A percentile compares a stretch with the other conserved stretches of the same genome.
These are phyloP conservation scores for Penicillium thymicola DNA, from an alignment of 2,329 filamentous ascomycete species.

Conservation along the genomic window DNA sequence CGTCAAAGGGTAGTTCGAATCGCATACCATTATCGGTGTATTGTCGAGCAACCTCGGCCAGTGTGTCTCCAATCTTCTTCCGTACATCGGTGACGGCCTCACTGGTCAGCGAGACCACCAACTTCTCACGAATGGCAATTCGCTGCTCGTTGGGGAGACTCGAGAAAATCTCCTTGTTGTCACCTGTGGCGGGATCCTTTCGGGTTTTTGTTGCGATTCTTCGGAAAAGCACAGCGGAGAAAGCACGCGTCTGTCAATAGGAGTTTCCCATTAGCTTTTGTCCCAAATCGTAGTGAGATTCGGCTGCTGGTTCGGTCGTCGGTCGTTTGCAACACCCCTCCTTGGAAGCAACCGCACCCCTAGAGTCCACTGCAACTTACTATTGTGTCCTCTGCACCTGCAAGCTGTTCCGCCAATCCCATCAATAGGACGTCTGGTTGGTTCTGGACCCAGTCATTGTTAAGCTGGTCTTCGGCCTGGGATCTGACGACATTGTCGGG, in stretches of 20 bases:
- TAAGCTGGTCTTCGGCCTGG: conserved; percentile 84
- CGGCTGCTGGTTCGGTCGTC: background rate
- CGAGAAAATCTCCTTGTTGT: conserved; percentile 79
- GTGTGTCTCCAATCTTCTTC: conserved; percentile 96
- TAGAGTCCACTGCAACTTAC: conserved; percentile 51
- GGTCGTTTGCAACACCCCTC: background rate
- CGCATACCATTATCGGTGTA: conserved; percentile 84
- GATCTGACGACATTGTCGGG: conserved; percentile 82
- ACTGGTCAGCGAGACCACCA: conserved; percentile 70
- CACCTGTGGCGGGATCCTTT: conserved; percentile 66
- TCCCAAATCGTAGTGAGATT: background rate
- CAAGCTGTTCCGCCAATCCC: conserved; percentile 89
- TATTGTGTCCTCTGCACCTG: conserved; percentile 67
- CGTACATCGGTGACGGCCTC: conserved; percentile 73
- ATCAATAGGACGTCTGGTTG: conserved; percentile 86
- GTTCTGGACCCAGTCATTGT: conserved; percentile 80
- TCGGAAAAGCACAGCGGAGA: conserved; percentile 89
- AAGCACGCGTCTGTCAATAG: conserved; percentile 71
- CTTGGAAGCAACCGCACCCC: background rate
- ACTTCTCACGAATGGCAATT: conserved; percentile 74
- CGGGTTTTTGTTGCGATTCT: conserved; percentile 86
- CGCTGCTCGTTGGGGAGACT: conserved; percentile 72
- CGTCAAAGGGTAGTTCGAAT: background rate
- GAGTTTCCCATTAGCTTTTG: conserved; percentile 1
- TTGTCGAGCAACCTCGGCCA: conserved; percentile 91